phyloP scores from a whole-genome alignment of 441 rosid species.

The Corymbia calophylla region DNA sequence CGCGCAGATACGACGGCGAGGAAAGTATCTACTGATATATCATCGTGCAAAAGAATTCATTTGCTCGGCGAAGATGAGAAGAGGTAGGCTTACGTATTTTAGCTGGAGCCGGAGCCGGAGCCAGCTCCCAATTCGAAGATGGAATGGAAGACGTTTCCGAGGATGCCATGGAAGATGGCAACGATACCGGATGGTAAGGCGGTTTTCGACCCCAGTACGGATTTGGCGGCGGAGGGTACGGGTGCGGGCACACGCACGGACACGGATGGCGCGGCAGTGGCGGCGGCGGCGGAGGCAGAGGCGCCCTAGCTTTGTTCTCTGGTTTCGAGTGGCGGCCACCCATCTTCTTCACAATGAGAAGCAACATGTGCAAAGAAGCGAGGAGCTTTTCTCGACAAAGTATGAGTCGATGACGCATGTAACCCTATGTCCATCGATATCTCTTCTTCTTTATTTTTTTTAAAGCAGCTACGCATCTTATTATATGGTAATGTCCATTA shows the following conservation, averaged over 20 bases:
- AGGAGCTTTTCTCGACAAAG: background rate
- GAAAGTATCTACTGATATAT: background rate
- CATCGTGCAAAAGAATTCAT: background rate
- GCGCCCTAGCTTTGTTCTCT: background rate
- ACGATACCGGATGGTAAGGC: background rate
- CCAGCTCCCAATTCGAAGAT: background rate
- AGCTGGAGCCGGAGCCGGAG: background rate
- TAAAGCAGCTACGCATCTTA: background rate
- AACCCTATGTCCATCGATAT: background rate
- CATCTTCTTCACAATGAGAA: background rate
- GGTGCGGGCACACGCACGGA: background rate
- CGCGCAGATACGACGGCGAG: background rate
- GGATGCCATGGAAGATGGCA: background rate
- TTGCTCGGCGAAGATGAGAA: background rate
- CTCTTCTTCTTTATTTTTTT: background rate
- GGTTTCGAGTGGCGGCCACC: background rate
- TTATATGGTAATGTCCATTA: background rate
- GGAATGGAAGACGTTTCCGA: background rate
- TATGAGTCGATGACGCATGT: background rate
- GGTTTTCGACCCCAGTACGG: background rate
- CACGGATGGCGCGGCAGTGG: background rate
- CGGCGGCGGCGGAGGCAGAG: background rate
- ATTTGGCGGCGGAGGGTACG: background rate
- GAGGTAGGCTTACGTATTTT: background rate
- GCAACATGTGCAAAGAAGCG: background rate